Percentiles rank a stretch among this genome's conserved stretches.
Conservation (phyloP, 2,329 filamentous ascomycete genomes). For the Fusarium sp. region DNA sequence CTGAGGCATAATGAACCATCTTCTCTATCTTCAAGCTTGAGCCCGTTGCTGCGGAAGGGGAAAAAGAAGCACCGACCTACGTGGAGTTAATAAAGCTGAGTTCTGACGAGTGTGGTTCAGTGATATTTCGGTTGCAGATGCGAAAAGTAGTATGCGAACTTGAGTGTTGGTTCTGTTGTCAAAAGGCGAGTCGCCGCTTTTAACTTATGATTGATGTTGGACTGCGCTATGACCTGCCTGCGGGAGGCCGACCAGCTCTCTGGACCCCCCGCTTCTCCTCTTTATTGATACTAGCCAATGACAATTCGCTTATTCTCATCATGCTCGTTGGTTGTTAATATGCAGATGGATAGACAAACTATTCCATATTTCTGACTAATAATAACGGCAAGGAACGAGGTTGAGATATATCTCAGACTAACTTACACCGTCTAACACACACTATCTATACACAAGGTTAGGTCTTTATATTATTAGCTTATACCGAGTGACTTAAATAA, state of each 20-base stretch:
- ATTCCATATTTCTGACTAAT: no score
- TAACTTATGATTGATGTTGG: neutral
- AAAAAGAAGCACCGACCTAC: accelerated
- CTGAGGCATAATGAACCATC: neutral
- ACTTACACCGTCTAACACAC: no score
- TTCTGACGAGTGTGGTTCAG: accelerated
- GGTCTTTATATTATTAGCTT: no score
- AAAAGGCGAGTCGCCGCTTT: neutral
- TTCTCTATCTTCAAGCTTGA: neutral
- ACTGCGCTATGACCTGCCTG: neutral
- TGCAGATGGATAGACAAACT: no score
- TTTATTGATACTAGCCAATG: neutral
- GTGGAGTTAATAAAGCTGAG: accelerated
- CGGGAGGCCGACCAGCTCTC: neutral
- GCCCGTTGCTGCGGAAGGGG: accelerated
- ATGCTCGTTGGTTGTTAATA: no score
- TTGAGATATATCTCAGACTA: no score
- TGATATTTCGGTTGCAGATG: accelerated
- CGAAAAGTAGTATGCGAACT: accelerated
- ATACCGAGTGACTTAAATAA: no score
- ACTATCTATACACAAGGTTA: no score
- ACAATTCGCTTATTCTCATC: no score
- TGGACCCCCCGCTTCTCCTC: neutral
- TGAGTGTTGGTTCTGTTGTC: accelerated
- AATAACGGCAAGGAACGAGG: no score